phyloP scores from a whole-genome alignment of 352 stramenopile genomes.

The Aphanomyces stellatus region DNA sequence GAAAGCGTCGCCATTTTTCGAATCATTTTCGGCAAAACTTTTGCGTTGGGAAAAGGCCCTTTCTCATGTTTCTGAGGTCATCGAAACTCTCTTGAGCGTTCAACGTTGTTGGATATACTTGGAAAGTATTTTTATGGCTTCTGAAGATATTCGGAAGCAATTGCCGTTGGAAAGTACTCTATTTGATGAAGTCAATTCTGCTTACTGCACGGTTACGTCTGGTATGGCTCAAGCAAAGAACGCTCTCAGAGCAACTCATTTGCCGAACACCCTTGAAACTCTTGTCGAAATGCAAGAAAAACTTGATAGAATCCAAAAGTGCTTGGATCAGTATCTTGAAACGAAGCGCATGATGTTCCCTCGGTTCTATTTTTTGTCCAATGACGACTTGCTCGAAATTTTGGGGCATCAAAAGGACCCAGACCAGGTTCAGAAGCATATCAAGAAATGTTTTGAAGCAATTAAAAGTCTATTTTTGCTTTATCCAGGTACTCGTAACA shows the following conservation, averaged over 20 bases:
- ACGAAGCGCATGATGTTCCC: constrained; percentile 84
- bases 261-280: constrained; percentile 44
- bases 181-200: constrained; percentile 82
- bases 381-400: constrained; percentile 82
- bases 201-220: constrained; percentile 66
- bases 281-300: constrained; percentile 80
- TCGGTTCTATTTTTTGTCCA: constrained; percentile 85
- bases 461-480: constrained; percentile 77
- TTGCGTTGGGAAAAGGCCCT: constrained; percentile 84
- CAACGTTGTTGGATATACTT: constrained; percentile 94
- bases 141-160: constrained; percentile 92
- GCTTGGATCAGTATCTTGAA: constrained; percentile 80
- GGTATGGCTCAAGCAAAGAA: constrained; percentile 73
- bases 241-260: constrained; percentile 49
- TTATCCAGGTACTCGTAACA: constrained; percentile 51
- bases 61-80: constrained; percentile 82
- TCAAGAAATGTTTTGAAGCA: constrained; percentile 89
- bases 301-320: constrained; percentile 83
- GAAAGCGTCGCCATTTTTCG: constrained; percentile 91
- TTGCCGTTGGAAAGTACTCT: constrained; percentile 76
- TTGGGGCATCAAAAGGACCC: constrained; percentile 81
- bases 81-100: constrained; percentile 83
- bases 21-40: constrained; percentile 83
- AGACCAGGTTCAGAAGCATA: constrained; percentile 85
- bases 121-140: constrained; percentile 93